A percentile compares a stretch with the other conserved stretches of the same genome.
These are phyloP conservation scores for Galium porrigens DNA, from an alignment of 305 asterid species.

Conservation along the genomic window DNA sequence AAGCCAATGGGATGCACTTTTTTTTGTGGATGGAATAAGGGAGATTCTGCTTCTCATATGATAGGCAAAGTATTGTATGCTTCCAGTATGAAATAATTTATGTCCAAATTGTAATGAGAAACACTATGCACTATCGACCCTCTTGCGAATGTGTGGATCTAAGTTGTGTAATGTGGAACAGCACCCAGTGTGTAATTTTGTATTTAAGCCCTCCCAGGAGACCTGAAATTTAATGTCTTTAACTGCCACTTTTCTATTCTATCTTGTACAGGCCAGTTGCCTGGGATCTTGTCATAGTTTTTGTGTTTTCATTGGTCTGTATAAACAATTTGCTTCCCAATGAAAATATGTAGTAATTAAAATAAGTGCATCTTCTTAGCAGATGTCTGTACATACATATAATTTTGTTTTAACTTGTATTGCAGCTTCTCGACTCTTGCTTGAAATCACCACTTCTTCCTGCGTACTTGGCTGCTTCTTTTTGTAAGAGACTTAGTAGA, in stretches of 20 bases:
- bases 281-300: not conserved
- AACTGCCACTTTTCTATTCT: not conserved
- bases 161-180: no score
- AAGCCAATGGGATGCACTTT: not conserved
- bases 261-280: not conserved
- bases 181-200: not conserved
- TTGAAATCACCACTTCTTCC: conserved; percentile 89
- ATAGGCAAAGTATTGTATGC: not conserved
- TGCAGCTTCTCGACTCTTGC: conserved; percentile 90
- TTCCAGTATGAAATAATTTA: not conserved
- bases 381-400: not conserved
- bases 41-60: not conserved
- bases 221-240: not conserved
- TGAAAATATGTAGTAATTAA: not conserved
- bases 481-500: conserved; percentile 79
- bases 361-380: not conserved
- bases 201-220: not conserved
- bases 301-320: not conserved
- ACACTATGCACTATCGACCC: no score
- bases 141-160: no score
- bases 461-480: conserved; percentile 85
- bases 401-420: conserved; percentile 6
- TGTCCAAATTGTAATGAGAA: not conserved
- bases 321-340: not conserved
- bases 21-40: not conserved